Evolutionary conservation across 2,329 filamentous ascomycete species (phyloP).

Genomic region (Daldinia eschscholtzii): DNA sequence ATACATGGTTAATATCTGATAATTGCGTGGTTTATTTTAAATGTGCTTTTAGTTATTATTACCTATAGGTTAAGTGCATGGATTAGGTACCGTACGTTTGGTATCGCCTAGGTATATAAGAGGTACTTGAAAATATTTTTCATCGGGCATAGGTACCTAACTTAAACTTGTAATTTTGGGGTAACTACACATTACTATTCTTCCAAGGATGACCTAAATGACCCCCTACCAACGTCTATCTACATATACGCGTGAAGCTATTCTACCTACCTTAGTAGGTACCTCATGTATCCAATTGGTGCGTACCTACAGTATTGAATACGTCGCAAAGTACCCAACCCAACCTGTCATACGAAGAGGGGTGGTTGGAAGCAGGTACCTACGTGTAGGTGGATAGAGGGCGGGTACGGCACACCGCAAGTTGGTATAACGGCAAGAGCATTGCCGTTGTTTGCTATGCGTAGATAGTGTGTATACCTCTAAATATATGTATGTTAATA

Average conservation of each 20-base stretch:
- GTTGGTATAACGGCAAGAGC: neutral
- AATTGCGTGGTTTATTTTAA: neutral
- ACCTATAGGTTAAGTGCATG: neutral
- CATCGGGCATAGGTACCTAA: too few species aligned
- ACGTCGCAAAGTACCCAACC: neutral
- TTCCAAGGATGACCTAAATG: too few species aligned
- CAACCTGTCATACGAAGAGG: neutral
- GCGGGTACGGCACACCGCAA: slow-evolving; percentile 10
- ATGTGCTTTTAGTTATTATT: neutral
- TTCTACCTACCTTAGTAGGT: too few species aligned
- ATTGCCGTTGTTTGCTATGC: slow-evolving; percentile 1
- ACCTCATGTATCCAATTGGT: neutral
- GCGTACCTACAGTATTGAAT: neutral
- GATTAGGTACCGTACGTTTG: neutral
- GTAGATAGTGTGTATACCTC: neutral
- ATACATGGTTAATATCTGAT: slow-evolving; percentile 4
- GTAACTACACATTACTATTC: too few species aligned
- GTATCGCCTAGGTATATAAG: neutral
- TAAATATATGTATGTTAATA: neutral
- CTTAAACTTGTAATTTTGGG: too few species aligned
- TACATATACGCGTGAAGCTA: neutral
- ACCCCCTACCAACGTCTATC: too few species aligned
- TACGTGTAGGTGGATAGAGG: slow-evolving; percentile 2
- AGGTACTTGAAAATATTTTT: neutral
- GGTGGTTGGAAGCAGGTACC: slow-evolving; percentile 1